A percentile compares a stretch with the other conserved stretches of the same genome.
These are phyloP conservation scores for Colletotrichum lini DNA, from an alignment of 2,329 filamentous ascomycete genomes.

Conservation along the genomic window DNA sequence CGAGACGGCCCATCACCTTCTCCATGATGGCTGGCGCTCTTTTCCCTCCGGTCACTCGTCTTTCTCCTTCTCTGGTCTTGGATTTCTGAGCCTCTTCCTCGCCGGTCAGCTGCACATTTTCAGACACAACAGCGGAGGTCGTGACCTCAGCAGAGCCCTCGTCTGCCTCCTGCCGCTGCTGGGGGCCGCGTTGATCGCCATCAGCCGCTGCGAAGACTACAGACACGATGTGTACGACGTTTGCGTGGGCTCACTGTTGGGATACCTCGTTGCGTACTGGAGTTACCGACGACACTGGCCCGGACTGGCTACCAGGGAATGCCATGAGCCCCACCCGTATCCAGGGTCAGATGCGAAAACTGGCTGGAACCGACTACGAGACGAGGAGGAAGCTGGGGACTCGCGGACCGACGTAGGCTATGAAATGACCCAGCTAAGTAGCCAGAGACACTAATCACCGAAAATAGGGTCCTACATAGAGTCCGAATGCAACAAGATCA, in stretches of 20 bases:
- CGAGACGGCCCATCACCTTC: constrained; percentile 74
- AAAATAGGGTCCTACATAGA: constrained; percentile 34
- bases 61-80: constrained; percentile 84
- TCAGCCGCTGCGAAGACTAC: constrained; percentile 79
- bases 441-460: constrained; percentile 38
- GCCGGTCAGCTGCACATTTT: constrained; percentile 77
- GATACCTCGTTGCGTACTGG: constrained; percentile 73
- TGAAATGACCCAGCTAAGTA: constrained; percentile 51
- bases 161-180: constrained; percentile 72
- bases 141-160: constrained; percentile 70
- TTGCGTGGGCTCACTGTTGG: constrained; percentile 71
- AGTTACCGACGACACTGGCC: constrained; percentile 78
- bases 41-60: constrained; percentile 87
- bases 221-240: constrained; percentile 81
- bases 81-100: constrained; percentile 80
- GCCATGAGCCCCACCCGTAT: constrained; percentile 70
- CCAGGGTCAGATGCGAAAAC: constrained; percentile 55
- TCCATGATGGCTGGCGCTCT: constrained; percentile 88
- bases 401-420: constrained; percentile 54
- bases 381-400: constrained; percentile 66
- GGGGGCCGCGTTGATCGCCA: constrained; percentile 77
- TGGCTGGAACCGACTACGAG: constrained; percentile 62
- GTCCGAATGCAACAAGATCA: constrained; percentile 23
- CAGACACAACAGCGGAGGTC: constrained; percentile 57
- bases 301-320: constrained; percentile 63